Evolutionary conservation across 306 rosid species (phyloP).

Genomic region (Vicia sativa): DNA sequence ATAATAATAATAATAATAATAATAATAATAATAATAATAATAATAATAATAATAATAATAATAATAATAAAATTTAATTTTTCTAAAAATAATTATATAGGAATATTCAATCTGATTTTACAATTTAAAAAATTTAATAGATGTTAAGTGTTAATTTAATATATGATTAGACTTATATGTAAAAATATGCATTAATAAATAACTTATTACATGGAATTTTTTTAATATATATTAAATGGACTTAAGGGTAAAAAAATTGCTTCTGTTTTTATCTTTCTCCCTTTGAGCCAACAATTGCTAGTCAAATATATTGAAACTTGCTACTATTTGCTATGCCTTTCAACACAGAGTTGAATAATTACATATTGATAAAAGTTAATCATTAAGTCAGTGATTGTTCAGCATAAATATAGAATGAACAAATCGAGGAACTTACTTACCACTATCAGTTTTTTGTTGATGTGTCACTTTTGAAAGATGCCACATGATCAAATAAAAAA

Average conservation of each 20-base stretch:
- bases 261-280: constrained; percentile 27
- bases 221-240: too few relatives aligned
- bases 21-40: too few relatives aligned
- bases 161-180: too few relatives aligned
- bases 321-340: constrained; percentile 3
- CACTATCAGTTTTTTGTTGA: constrained; percentile 19
- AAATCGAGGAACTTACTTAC: constrained; percentile 33
- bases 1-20: too few relatives aligned
- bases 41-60: too few relatives aligned
- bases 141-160: too few relatives aligned
- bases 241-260: neutral
- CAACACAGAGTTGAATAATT: constrained; percentile 24
- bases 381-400: constrained; percentile 46
- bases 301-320: constrained; percentile 32
- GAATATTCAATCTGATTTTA: too few relatives aligned
- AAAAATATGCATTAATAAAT: too few relatives aligned
- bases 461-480: constrained; percentile 8
- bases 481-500: constrained; percentile 28
- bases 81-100: too few relatives aligned
- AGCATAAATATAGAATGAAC: constrained; percentile 38
- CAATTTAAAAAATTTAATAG: too few relatives aligned
- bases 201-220: too few relatives aligned
- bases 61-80: too few relatives aligned
- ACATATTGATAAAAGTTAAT: constrained; percentile 11
- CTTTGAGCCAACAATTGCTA: constrained; percentile 23